phyloP scores from a whole-genome alignment of 495 filamentous ascomycete genomes.

The Penicillium riverlandense region DNA sequence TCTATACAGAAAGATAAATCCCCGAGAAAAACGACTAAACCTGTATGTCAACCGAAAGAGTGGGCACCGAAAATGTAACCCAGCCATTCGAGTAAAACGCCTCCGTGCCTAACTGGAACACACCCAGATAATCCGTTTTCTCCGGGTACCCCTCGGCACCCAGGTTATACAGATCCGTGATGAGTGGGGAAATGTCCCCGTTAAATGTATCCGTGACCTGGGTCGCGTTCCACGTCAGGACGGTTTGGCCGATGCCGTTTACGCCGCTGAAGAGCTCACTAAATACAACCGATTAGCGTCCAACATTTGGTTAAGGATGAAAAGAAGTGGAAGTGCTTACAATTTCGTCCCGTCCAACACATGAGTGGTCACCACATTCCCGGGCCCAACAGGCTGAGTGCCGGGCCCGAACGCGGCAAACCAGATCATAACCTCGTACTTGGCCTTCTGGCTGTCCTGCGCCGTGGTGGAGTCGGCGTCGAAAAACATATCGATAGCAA shows the following conservation, averaged over 20 bases:
- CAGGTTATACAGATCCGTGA: slow-evolving; percentile 20
- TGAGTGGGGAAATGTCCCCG: slow-evolving; percentile 29
- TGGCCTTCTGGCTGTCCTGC: slow-evolving; percentile 17
- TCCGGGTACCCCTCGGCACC: slow-evolving; percentile 13
- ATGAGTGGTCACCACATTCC: slow-evolving; percentile 2
- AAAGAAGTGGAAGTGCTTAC: slow-evolving; percentile 15
- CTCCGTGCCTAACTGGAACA: slow-evolving; percentile 32
- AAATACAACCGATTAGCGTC: not conserved
- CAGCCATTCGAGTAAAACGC: slow-evolving; percentile 15
- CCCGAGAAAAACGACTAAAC: too few species aligned
- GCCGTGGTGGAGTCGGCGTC: slow-evolving; percentile 22
- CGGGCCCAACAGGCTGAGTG: slow-evolving; percentile 20
- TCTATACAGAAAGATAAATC: too few species aligned
- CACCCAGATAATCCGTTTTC: slow-evolving; percentile 23
- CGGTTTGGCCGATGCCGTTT: slow-evolving; percentile 16
- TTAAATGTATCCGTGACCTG: slow-evolving; percentile 15
- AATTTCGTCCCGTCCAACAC: slow-evolving; percentile 22
- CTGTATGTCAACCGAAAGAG: slow-evolving; percentile 24
- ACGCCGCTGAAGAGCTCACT: slow-evolving; percentile 25
- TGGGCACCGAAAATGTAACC: slow-evolving; percentile 29
- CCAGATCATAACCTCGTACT: slow-evolving; percentile 41
- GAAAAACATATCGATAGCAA: slow-evolving; percentile 42
- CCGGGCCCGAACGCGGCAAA: slow-evolving; percentile 23
- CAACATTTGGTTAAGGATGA: too few species aligned
- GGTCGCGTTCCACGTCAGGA: slow-evolving; percentile 27